A percentile compares a stretch with the other conserved stretches of the same genome.
phyloP scores from a whole-genome alignment of 257 asterid genomes.

The Linderniella brevidens region DNA sequence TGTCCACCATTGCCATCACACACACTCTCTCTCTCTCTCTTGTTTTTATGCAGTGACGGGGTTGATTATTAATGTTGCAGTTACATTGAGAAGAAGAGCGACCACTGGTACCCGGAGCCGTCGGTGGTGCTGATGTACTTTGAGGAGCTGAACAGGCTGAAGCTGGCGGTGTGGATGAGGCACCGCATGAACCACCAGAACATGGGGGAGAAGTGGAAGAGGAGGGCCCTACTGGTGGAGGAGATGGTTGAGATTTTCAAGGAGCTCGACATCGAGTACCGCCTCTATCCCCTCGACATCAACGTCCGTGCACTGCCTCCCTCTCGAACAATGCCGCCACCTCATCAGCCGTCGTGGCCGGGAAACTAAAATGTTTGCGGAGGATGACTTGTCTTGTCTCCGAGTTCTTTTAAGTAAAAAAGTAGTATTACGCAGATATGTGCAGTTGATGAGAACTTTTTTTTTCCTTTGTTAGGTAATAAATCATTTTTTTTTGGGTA shows the following conservation, averaged over 20 bases:
- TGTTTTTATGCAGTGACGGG: background rate
- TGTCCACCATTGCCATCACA: no score
- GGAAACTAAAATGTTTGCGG: no score
- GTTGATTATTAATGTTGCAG: conserved; percentile 8
- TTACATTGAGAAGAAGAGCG: conserved; percentile 51
- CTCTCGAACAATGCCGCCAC: conserved; percentile 23
- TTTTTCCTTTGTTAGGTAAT: no score
- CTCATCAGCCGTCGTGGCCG: conserved; percentile 21
- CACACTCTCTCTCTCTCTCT: background rate
- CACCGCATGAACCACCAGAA: conserved; percentile 83
- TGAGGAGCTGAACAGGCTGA: conserved; percentile 25
- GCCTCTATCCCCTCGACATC: conserved; percentile 53
- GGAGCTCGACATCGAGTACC: conserved; percentile 66
- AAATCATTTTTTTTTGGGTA: no score
- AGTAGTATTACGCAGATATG: no score
- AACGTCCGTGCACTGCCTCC: conserved; percentile 55
- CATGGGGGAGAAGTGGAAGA: conserved; percentile 48
- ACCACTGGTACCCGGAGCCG: conserved; percentile 69
- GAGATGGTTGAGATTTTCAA: conserved; percentile 59
- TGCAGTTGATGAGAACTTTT: background rate
- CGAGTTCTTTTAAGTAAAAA: no score
- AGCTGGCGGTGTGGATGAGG: conserved; percentile 63
- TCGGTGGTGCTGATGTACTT: conserved; percentile 43
- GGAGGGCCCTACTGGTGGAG: conserved; percentile 52
- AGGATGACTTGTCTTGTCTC: no score